Percentiles rank a stretch among this genome's conserved stretches.
Conservation (phyloP, 306 rosid species). For the Gastrolobium bilobum region DNA sequence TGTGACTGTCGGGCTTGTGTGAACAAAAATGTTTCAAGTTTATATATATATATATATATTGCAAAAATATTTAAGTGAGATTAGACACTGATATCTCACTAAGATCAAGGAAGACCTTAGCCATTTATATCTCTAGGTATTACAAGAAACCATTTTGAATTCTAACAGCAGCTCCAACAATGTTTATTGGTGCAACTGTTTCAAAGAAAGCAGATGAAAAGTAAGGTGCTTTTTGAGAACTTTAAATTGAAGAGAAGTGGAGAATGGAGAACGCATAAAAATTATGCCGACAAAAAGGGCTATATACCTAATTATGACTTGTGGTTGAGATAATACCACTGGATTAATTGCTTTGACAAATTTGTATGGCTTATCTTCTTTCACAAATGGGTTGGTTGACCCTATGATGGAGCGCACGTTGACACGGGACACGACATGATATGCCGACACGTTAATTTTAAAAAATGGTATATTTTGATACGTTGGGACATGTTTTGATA, state of each 20-base stretch:
- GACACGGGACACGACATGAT: too few relatives aligned
- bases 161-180: background rate
- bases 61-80: too few relatives aligned
- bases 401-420: too few relatives aligned
- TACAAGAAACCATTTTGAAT: conserved; percentile 25
- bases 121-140: background rate
- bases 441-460: too few relatives aligned
- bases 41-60: background rate
- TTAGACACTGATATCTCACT: too few relatives aligned
- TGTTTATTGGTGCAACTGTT: conserved; percentile 24
- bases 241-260: conserved; percentile 32
- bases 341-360: conserved; percentile 33
- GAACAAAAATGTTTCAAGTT: background rate
- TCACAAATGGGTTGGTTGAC: conserved; percentile 32
- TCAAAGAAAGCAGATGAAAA: background rate
- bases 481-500: too few relatives aligned
- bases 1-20: background rate
- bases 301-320: background rate
- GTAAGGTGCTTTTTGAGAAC: conserved; percentile 27
- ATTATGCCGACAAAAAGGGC: conserved; percentile 17
- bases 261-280: conserved; percentile 38
- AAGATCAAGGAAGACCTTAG: too few relatives aligned
- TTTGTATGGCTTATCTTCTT: conserved; percentile 27
- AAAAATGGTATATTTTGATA: too few relatives aligned
- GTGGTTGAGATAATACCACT: conserved; percentile 7